Conservation (phyloP, 306 rosid species). For the Trichosanthes cucumerina region DNA sequence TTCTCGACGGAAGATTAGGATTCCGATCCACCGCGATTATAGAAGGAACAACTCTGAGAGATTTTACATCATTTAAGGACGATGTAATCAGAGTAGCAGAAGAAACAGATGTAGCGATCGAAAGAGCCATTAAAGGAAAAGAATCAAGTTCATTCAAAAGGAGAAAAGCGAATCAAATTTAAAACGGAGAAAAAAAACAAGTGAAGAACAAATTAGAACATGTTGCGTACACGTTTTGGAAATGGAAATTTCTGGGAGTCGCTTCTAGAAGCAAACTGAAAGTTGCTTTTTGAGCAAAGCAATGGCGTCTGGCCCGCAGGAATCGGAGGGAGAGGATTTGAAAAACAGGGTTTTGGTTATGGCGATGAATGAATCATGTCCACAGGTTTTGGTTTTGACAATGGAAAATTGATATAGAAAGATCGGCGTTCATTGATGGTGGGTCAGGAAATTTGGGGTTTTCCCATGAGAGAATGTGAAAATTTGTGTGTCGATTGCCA, state of each 20-base stretch:
- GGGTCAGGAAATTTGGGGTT: background rate
- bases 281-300: background rate
- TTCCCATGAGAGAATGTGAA: background rate
- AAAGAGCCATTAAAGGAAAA: slow-evolving; percentile 41
- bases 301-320: background rate
- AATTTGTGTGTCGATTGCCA: background rate
- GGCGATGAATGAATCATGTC: background rate
- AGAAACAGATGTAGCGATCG: slow-evolving; percentile 36
- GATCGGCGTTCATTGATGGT: background rate
- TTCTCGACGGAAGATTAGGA: slow-evolving; percentile 4
- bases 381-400: background rate
- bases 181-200: background rate
- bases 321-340: background rate
- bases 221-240: slow-evolving; percentile 10
- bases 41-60: slow-evolving; percentile 21
- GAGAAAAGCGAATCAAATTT: background rate
- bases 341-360: background rate
- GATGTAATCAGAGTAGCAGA: slow-evolving; percentile 33
- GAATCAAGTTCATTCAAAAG: background rate
- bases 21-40: slow-evolving; percentile 13
- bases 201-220: background rate
- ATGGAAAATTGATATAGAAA: background rate
- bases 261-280: background rate
- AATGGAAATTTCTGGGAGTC: background rate
- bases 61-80: slow-evolving; percentile 19